Conservation (phyloP, 805 yeast species). For the Yarrowia bubula region DNA sequence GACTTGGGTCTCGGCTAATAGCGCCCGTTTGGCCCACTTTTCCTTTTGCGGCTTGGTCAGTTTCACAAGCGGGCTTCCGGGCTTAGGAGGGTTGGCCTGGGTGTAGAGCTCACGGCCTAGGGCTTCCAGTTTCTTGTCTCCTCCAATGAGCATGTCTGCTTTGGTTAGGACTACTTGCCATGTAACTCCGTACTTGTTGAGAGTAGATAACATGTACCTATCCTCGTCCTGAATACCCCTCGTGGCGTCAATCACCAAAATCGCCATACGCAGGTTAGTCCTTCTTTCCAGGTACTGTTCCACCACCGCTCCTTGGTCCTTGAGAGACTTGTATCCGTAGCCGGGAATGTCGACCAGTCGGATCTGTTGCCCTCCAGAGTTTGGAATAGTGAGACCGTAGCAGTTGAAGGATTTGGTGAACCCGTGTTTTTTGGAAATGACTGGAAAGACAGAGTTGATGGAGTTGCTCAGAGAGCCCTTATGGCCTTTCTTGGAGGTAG, state of each 20-base stretch:
- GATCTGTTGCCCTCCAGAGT: slow-evolving; percentile 57
- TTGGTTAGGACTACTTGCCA: slow-evolving; percentile 78
- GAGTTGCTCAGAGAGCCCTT: slow-evolving; percentile 34
- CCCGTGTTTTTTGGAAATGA: slow-evolving; percentile 48
- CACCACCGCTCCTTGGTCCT: slow-evolving; percentile 67
- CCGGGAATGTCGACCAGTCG: slow-evolving; percentile 87
- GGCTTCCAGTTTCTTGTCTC: slow-evolving; percentile 13
- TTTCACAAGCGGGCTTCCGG: background rate
- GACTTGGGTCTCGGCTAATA: slow-evolving; percentile 21
- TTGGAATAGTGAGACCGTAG: slow-evolving; percentile 40
- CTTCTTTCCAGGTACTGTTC: slow-evolving; percentile 59
- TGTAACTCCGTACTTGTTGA: slow-evolving; percentile 56
- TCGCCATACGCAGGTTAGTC: slow-evolving; percentile 54
- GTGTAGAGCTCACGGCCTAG: slow-evolving; percentile 12
- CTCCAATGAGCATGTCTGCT: slow-evolving; percentile 54
- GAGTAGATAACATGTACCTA: slow-evolving; percentile 48
- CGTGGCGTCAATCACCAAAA: slow-evolving; percentile 58
- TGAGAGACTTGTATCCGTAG: slow-evolving; percentile 70
- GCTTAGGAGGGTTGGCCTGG: slow-evolving; percentile 1
- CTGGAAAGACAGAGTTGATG: slow-evolving; percentile 46
- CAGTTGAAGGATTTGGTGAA: slow-evolving; percentile 64
- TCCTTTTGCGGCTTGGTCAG: background rate
- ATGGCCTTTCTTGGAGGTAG: slow-evolving; percentile 24
- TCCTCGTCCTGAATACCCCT: slow-evolving; percentile 63
- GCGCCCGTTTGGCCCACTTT: slow-evolving; percentile 25